These are phyloP conservation scores for Plasmodium coatneyi DNA, from an alignment of 169 alveolate species.

Conservation along the genomic window DNA sequence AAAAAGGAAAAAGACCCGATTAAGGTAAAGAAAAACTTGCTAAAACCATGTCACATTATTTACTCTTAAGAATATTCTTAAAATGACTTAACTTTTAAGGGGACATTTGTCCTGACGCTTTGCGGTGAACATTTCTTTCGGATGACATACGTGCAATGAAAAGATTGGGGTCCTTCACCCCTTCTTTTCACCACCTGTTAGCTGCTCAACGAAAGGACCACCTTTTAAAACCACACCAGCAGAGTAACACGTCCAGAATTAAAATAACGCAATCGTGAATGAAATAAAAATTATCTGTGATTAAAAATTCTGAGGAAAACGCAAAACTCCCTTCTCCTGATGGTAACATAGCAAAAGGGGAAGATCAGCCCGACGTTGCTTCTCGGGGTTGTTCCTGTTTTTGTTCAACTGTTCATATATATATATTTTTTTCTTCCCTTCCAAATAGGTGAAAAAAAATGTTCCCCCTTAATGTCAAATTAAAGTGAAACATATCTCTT, in stretches of 20 bases:
- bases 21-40: not conserved
- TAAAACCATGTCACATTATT: not conserved
- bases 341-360: not conserved
- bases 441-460: not conserved
- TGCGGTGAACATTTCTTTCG: not conserved
- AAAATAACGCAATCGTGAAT: not conserved
- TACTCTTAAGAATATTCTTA: not conserved
- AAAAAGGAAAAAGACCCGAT: not conserved
- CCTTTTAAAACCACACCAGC: not conserved
- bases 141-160: not conserved
- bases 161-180: not conserved
- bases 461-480: not conserved
- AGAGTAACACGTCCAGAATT: conserved; percentile 5
- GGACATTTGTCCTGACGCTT: not conserved
- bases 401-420: not conserved
- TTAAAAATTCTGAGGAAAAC: not conserved
- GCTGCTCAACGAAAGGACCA: not conserved
- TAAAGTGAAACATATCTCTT: not conserved
- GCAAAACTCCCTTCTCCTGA: not conserved
- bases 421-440: not conserved
- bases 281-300: not conserved
- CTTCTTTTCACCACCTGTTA: not conserved
- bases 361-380: not conserved
- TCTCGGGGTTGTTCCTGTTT: not conserved
- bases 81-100: not conserved